Percentiles rank a stretch among this genome's conserved stretches.
Conservation (phyloP, 192 early-diverging fungal species). For the Chytriomyces hyalinus region DNA sequence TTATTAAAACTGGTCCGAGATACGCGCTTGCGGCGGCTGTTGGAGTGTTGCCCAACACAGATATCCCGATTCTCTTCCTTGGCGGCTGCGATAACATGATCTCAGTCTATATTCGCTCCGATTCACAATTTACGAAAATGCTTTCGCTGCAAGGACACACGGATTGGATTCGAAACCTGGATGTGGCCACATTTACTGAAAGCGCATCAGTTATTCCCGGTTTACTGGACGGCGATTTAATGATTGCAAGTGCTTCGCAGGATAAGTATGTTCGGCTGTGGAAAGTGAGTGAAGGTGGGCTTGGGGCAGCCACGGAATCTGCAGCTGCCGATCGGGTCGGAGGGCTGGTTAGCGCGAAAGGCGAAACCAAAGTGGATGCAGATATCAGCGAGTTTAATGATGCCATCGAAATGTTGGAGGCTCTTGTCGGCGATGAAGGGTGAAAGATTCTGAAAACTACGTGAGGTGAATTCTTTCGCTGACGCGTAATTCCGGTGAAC, state of each 20-base stretch:
- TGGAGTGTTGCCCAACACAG: conserved; percentile 68
- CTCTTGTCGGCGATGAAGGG: conserved; percentile 45
- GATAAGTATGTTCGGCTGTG: conserved; percentile 94
- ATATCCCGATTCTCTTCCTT: conserved; percentile 71
- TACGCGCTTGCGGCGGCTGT: conserved; percentile 74
- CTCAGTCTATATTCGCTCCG: conserved; percentile 66
- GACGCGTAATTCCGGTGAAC: neutral
- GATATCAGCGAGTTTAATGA: conserved; percentile 20
- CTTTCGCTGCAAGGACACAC: conserved; percentile 84
- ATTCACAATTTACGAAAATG: conserved; percentile 63
- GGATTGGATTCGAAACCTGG: conserved; percentile 88
- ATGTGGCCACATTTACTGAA: conserved; percentile 68
- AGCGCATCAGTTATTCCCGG: conserved; percentile 47
- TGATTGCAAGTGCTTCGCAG: conserved; percentile 88
- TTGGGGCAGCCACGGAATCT: conserved; percentile 5
- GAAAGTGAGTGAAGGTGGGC: conserved; percentile 62
- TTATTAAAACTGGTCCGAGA: conserved; percentile 66
- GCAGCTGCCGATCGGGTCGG: conserved; percentile 7
- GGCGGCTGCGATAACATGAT: conserved; percentile 84
- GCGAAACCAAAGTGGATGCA: neutral
- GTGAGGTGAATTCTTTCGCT: neutral
- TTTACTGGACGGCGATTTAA: conserved; percentile 74
- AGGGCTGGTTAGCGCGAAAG: neutral
- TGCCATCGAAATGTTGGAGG: conserved; percentile 44
- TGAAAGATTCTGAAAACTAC: neutral